Evolutionary conservation across 2,329 filamentous ascomycete species (phyloP), one percentile per base, ranked within the genome.

Genomic region (Pestalotiopsis sp.): DNA sequence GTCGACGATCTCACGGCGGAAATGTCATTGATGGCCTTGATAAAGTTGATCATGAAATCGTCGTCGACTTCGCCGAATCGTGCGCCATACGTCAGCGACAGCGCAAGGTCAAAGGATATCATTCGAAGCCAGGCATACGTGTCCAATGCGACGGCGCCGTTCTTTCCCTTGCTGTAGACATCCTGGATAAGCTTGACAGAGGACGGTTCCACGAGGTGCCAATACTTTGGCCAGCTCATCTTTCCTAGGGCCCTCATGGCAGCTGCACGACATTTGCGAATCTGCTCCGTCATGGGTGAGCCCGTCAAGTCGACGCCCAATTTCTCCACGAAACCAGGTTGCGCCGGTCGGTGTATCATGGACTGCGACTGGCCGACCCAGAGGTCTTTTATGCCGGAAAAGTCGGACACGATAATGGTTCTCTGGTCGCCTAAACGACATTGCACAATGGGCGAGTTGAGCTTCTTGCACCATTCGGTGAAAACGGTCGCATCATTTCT

Each of bases 1-100:
- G 73, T 75, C 12, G 74, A 75, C 6, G 74, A 71, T n/a, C 74
- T 67, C 13, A 75, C 71, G 2, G 66, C 68, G 9, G 74, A 74
- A 12, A 73, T 73, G 11, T 70, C 66, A 45, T 73, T 73, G 67
- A 75, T 73, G 36, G 70, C 71, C 27, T 69, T 72, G 49, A 75
- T 68, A 31, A 75, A 69, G 9, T 52, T 61, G 45, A 73, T 59
- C 45, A 71, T 72, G 62, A 72, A 73, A 6, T 68, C 69, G 58
- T 75, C 70, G 59, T 75, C 73, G 1, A 73, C 72, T n/a, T 71
- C 73, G 14, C 66, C 70, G 31, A 71, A 71, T 4, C 72, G 66
- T 12, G 73, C 71, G 5, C 74, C 74, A 59, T 75, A 74, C 1
- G 74, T 75, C 7, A 75, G 61, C 2, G 72, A 73, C 12, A 75